phyloP scores from a whole-genome alignment of 2,329 filamentous ascomycete species.

The Trichoderma breve region DNA sequence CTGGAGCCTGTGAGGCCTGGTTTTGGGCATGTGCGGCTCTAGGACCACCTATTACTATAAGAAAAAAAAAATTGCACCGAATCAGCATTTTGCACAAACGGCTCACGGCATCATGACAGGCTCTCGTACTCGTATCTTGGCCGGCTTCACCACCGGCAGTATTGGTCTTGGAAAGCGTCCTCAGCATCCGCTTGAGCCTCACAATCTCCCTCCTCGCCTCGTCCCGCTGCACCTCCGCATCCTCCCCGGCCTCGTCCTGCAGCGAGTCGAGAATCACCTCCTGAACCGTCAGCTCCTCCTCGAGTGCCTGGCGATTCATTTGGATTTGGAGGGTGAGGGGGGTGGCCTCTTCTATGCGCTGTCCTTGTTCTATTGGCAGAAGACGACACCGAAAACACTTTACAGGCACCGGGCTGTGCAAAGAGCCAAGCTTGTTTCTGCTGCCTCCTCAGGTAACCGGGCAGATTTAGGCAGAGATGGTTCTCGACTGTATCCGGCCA shows the following conservation, averaged over 20 bases:
- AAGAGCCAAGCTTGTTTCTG: background rate
- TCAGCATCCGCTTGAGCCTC: slow-evolving; percentile 34
- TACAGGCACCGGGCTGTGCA: background rate
- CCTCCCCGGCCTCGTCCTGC: slow-evolving; percentile 27
- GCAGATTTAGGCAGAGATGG: background rate
- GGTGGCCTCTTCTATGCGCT: background rate
- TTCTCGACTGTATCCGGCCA: background rate
- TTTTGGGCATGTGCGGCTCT: background rate
- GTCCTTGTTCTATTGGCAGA: slow-evolving; percentile 5
- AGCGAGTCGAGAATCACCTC: slow-evolving; percentile 45
- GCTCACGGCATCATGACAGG: background rate
- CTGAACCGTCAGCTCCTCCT: slow-evolving; percentile 44
- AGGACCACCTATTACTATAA: background rate
- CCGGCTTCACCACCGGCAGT: background rate
- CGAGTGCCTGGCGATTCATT: slow-evolving; percentile 31
- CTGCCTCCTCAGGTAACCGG: background rate
- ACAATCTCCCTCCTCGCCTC: slow-evolving; percentile 31
- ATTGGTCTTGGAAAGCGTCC: background rate
- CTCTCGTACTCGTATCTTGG: background rate
- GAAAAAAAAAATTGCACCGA: background rate
- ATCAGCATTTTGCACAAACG: background rate
- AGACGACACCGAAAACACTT: background rate
- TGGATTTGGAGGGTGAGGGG: background rate
- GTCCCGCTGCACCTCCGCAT: slow-evolving; percentile 32
- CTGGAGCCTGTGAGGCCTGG: background rate